Evolutionary conservation across 192 early-diverging fungal genomes (phyloP).

Genomic region (Kappamyces sp.): DNA sequence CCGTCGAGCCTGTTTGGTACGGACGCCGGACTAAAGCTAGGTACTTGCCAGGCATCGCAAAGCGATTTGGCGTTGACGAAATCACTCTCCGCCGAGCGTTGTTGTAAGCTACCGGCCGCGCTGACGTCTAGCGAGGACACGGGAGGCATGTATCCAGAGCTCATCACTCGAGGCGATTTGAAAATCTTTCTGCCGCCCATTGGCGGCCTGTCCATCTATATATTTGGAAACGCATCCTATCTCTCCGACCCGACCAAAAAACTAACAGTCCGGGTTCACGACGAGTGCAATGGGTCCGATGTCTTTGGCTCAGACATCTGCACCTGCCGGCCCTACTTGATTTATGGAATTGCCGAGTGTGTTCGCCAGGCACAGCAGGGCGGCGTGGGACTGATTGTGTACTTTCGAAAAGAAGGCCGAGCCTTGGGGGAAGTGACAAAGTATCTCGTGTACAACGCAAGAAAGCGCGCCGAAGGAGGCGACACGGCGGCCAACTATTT

Average conservation of each 20-base stretch:
- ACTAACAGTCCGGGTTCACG: constrained; percentile 83
- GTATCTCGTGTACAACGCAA: constrained; percentile 92
- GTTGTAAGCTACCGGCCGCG: constrained; percentile 56
- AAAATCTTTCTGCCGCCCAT: constrained; percentile 93
- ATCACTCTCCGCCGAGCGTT: constrained; percentile 73
- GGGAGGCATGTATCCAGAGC: constrained; percentile 93
- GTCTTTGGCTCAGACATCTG: constrained; percentile 42
- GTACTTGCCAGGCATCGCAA: constrained; percentile 79
- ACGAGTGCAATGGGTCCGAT: constrained; percentile 83
- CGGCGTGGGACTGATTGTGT: constrained; percentile 90
- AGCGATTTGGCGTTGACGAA: constrained; percentile 81
- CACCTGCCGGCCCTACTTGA: constrained; percentile 45
- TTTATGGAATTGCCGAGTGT: constrained; percentile 84
- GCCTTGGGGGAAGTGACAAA: constrained; percentile 94
- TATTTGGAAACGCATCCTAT: constrained; percentile 80
- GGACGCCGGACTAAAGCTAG: no score
- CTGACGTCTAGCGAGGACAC: constrained; percentile 62
- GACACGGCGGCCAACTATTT: constrained; percentile 90
- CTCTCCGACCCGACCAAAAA: constrained; percentile 77
- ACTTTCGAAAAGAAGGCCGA: constrained; percentile 94
- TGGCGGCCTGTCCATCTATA: constrained; percentile 87
- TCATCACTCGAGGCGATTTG: constrained; percentile 86
- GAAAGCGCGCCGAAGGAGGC: constrained; percentile 69
- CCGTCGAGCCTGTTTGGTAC: constrained; percentile 92
- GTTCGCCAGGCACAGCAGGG: constrained; percentile 84